A percentile compares a stretch with the other conserved stretches of the same genome.
Conservation (phyloP, 495 filamentous ascomycete genomes). For the Penicillium egyptiacum region DNA sequence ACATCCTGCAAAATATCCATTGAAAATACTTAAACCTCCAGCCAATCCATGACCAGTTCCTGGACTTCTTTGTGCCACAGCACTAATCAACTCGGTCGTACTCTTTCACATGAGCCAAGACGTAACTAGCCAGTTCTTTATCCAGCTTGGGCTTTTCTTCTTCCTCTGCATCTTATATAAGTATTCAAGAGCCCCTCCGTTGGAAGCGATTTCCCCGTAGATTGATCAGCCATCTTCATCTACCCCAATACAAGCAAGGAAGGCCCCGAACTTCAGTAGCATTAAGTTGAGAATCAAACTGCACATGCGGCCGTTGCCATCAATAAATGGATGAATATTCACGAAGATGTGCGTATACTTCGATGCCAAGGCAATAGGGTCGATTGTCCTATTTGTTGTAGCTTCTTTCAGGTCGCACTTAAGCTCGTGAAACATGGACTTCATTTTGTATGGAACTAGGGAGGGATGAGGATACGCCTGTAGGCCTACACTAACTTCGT, state of each 20-base stretch:
- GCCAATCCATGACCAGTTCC: neutral
- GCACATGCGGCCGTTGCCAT: slow-evolving; percentile 40
- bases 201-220: slow-evolving; percentile 6
- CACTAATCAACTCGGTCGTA: neutral
- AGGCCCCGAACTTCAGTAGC: slow-evolving; percentile 27
- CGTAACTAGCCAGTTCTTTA: slow-evolving; percentile 14
- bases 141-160: slow-evolving; percentile 10
- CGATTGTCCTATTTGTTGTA: slow-evolving; percentile 16
- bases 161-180: slow-evolving; percentile 11
- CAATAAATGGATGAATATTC: slow-evolving; percentile 39
- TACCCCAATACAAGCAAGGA: slow-evolving; percentile 32
- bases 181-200: slow-evolving; percentile 5
- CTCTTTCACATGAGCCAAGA: slow-evolving; percentile 7
- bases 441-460: slow-evolving; percentile 34
- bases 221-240: slow-evolving; percentile 15
- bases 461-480: slow-evolving; percentile 19
- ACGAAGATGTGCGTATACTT: slow-evolving; percentile 35
- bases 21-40: no score
- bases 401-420: slow-evolving; percentile 16
- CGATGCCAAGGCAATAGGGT: slow-evolving; percentile 33
- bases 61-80: neutral
- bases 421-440: slow-evolving; percentile 27
- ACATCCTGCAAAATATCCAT: no score
- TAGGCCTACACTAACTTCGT: slow-evolving; percentile 21
- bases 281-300: slow-evolving; percentile 38